Conservation (phyloP, 495 filamentous ascomycete species). For the Hypoxylon intermedium region DNA sequence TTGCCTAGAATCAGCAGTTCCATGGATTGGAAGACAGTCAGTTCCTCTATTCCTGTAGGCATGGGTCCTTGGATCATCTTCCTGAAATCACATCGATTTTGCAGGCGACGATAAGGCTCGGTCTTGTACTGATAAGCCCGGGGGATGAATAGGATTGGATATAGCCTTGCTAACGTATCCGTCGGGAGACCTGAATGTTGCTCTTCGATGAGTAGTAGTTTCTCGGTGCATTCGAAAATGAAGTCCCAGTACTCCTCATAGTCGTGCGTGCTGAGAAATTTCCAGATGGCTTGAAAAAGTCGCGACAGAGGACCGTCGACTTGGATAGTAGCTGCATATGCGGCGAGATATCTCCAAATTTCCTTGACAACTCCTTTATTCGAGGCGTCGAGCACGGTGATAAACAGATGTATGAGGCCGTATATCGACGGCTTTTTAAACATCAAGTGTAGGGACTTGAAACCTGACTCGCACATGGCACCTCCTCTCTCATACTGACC, state of each 20-base stretch:
- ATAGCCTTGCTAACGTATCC: constrained; percentile 38
- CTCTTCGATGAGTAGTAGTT: constrained; percentile 38
- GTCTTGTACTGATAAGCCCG: constrained; percentile 40
- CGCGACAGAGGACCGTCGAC: constrained; percentile 35
- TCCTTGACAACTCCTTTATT: constrained; percentile 44
- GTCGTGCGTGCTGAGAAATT: constrained; percentile 41
- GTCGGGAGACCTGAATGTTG: constrained; percentile 38
- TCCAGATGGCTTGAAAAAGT: constrained; percentile 40
- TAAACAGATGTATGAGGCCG: constrained; percentile 38
- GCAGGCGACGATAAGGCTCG: constrained; percentile 38
- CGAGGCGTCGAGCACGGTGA: constrained; percentile 41
- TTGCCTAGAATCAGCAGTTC: constrained; percentile 39
- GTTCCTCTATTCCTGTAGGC: constrained; percentile 40
- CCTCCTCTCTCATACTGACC: constrained; percentile 40
- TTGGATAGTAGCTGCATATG: constrained; percentile 33
- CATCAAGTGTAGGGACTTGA: constrained; percentile 38
- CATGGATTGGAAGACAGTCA: constrained; percentile 38
- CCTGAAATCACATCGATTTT: constrained; percentile 37
- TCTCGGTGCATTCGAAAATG: constrained; percentile 43
- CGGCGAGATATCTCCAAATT: constrained; percentile 42
- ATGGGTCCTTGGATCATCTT: constrained; percentile 32
- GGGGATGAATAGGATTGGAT: constrained; percentile 42
- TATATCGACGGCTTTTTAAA: constrained; percentile 42
- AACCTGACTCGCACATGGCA: constrained; percentile 42
- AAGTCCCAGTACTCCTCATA: constrained; percentile 45